phyloP scores from a whole-genome alignment of 2,329 filamentous ascomycete genomes.

The Boeremia exigua region DNA sequence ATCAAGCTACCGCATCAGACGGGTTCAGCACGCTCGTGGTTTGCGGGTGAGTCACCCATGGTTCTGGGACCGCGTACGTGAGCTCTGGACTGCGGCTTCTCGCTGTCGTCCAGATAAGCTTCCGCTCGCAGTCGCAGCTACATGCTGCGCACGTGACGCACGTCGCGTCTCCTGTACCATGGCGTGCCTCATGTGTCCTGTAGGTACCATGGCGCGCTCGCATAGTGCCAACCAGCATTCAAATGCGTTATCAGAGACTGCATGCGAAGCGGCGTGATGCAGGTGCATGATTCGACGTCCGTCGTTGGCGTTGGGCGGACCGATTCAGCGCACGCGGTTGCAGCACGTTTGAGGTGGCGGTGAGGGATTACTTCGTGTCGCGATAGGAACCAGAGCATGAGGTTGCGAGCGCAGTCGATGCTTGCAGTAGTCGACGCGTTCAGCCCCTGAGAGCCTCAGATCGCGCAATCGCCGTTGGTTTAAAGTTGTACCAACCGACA shows the following conservation, averaged over 20 bases:
- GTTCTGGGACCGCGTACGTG: too few relatives aligned
- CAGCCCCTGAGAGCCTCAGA: conserved; percentile 7
- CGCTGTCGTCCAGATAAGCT: not conserved
- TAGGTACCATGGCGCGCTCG: too few relatives aligned
- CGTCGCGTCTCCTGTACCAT: not conserved
- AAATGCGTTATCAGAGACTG: not conserved
- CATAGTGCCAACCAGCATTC: not conserved
- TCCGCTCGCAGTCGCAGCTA: not conserved
- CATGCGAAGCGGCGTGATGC: conserved; percentile 12
- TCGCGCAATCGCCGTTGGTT: conserved; percentile 15
- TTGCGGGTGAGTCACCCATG: too few relatives aligned
- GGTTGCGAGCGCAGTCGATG: not conserved
- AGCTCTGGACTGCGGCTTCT: not conserved
- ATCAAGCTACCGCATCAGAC: too few relatives aligned
- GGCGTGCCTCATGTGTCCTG: not conserved
- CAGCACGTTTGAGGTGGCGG: conserved; percentile 10
- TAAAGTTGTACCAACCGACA: conserved; percentile 20
- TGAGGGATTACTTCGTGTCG: conserved; percentile 10
- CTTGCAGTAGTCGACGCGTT: conserved; percentile 1
- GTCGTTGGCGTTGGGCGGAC: conserved; percentile 2
- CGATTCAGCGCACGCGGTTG: conserved; percentile 8
- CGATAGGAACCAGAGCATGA: conserved; percentile 2
- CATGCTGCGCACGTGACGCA: conserved; percentile 13
- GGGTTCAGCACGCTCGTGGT: too few relatives aligned
- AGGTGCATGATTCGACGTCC: conserved; percentile 6